Base-by-base conservation (phyloP, 2,329 filamentous ascomycete species). In the Arthrobotrys musiformis region DNA sequence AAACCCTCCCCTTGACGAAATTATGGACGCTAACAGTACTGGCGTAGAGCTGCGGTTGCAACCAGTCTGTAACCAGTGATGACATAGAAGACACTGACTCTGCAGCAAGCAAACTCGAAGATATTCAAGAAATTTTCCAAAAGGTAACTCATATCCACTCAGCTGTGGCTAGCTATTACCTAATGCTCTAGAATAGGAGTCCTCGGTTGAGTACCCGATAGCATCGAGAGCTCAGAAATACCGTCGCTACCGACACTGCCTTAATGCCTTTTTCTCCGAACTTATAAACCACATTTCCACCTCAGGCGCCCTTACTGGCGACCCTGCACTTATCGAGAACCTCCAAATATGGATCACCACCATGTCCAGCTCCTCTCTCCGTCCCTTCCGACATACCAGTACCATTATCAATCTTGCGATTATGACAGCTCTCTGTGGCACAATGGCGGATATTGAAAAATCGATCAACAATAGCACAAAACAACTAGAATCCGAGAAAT, bases 341-440 rank as follows among this genome's bases (percentile, higher is more conserved):
- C 88, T 98, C 56, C 90, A 93, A 80, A 88, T 92, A 72, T 99
- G 95, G 95, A 87, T 97, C 76, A 91, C 90, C 42, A 92, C 92
- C 74, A 93, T 99, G 91, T 95, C 94, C 1, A 95, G 93, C 2
- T 94, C 93, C 0, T 88, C 90, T 2, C 90, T 94, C 78, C 90
- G 95, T 68, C 93, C 95, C 1, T 97, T 99, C 84, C 89, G 95
- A 79, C 95, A 99, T 84, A 99, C 95, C 0, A 92, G 94, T 0
- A 97, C 94, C 1, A 90, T 95, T 0, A 90, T 94, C 24, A 91
- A 92, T 0, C 85, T 98, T 35, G 88, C 92, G 15, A 91, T 97
- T 79, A 91, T 92, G 69, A 93, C 89, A 35, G 89, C 92, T 0
- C 86, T 98, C 26, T 94, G 93, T 79, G 87, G 89, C 54, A 87